These are phyloP conservation scores for Alternaria panax DNA, from an alignment of 2,329 filamentous ascomycete genomes.

Conservation along the genomic window DNA sequence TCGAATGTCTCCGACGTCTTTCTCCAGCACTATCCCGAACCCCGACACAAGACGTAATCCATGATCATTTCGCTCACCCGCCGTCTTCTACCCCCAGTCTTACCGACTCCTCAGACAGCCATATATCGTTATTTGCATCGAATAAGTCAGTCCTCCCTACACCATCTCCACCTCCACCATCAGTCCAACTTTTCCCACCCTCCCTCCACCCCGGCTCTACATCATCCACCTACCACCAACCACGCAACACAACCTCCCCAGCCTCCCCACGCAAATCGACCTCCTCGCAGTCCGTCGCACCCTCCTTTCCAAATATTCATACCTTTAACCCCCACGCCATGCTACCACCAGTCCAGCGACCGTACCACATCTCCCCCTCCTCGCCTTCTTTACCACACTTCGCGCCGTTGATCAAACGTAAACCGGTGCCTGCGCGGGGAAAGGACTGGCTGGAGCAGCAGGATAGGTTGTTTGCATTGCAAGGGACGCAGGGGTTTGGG, in stretches of 20 bases:
- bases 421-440: conserved; percentile 16
- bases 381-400: accelerated
- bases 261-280: not conserved
- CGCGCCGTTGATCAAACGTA: conserved; percentile 4
- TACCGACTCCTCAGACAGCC: not conserved
- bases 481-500: conserved; percentile 3
- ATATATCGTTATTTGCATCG: not conserved
- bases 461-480: conserved; percentile 5
- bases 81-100: not conserved
- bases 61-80: not conserved
- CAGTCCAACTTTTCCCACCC: not conserved
- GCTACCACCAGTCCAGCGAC: not conserved
- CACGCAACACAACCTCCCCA: not conserved
- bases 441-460: conserved; percentile 19
- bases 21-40: not conserved
- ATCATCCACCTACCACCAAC: not conserved
- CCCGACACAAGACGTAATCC: not conserved
- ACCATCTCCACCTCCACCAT: not conserved
- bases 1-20: not conserved
- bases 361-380: not conserved
- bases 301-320: not conserved
- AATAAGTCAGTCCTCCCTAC: not conserved
- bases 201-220: not conserved
- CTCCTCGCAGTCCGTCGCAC: no score
- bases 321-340: not conserved